Evolutionary conservation across 805 yeast genomes (phyloP).

Genomic region (Yarrowia sp.): DNA sequence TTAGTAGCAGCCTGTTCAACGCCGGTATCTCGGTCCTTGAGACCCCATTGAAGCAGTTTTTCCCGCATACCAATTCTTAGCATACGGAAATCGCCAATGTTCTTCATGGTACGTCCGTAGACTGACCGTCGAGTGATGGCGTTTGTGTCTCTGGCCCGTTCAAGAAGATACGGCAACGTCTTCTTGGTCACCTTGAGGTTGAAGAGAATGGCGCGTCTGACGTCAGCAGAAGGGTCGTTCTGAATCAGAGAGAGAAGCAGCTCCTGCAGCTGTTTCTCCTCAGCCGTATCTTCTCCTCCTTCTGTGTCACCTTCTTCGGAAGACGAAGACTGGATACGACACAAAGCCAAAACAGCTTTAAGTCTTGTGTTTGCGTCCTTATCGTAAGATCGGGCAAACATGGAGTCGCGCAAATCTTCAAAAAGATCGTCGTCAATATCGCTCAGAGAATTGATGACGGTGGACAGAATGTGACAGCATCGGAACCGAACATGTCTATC

Average conservation of each 20-base stretch:
- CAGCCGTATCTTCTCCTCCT: conserved; percentile 25
- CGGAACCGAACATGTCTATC: conserved; percentile 76
- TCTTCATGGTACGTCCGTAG: conserved; percentile 63
- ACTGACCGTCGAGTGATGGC: conserved; percentile 67
- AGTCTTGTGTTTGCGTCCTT: conserved; percentile 74
- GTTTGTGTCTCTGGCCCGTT: conserved; percentile 79
- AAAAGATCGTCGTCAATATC: conserved; percentile 73
- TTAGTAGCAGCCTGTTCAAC: conserved; percentile 70
- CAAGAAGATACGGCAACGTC: conserved; percentile 60
- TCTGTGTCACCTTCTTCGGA: no score
- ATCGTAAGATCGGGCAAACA: conserved; percentile 57
- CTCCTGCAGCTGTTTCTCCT: conserved; percentile 35
- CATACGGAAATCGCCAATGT: conserved; percentile 59
- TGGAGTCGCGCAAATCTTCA: conserved; percentile 55
- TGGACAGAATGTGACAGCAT: conserved; percentile 70
- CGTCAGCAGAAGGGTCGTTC: conserved; percentile 83
- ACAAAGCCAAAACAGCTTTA: conserved; percentile 77
- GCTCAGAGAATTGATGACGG: conserved; percentile 64
- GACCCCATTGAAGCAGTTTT: conserved; percentile 73
- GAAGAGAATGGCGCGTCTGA: conserved; percentile 75
- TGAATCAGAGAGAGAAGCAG: conserved; percentile 51
- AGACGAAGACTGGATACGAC: conserved; percentile 64
- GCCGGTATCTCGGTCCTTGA: conserved; percentile 74
- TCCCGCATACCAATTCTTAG: conserved; percentile 59
- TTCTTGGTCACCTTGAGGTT: conserved; percentile 56